Evolutionary conservation across 1,284 basidiomycete species (phyloP).

Genomic region (Vanrija sp.): DNA sequence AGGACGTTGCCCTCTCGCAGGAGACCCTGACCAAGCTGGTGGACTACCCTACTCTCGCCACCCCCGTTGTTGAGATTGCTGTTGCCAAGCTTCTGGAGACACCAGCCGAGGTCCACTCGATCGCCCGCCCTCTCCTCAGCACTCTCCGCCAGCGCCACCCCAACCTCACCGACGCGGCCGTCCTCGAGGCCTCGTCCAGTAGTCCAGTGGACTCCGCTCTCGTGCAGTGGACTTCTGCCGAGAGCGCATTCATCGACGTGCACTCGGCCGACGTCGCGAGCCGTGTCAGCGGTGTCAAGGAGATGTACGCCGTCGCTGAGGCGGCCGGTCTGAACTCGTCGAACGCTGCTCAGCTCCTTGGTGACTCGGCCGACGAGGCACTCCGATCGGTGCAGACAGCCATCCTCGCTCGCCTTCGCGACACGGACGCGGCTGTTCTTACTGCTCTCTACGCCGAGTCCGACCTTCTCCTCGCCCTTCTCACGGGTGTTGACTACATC

Average conservation of each 20-base stretch:
- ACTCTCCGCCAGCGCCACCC: constrained; percentile 43
- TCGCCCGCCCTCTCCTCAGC: constrained; percentile 27
- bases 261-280: constrained; percentile 46
- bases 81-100: constrained; percentile 25
- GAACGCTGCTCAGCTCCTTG: constrained; percentile 11
- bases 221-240: constrained; percentile 16
- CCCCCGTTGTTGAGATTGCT: constrained; percentile 23
- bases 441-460: constrained; percentile 62
- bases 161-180: constrained; percentile 29
- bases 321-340: constrained; percentile 4
- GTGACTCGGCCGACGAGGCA: constrained; percentile 19
- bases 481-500: constrained; percentile 53
- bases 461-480: constrained; percentile 52
- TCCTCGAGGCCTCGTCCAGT: constrained; percentile 19
- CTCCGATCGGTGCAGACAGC: constrained; percentile 34
- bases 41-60: constrained; percentile 27
- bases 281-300: constrained; percentile 44
- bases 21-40: constrained; percentile 25
- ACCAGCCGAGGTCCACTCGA: constrained; percentile 15
- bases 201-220: constrained; percentile 12
- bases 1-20: constrained; percentile 14
- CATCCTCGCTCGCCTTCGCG: constrained; percentile 60
- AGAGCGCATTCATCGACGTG: constrained; percentile 41
- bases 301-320: constrained; percentile 31
- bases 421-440: constrained; percentile 60